A percentile compares a stretch with the other conserved stretches of the same genome.
Conservation (phyloP, 2,329 filamentous ascomycete species). For the Cercospora sojina region DNA sequence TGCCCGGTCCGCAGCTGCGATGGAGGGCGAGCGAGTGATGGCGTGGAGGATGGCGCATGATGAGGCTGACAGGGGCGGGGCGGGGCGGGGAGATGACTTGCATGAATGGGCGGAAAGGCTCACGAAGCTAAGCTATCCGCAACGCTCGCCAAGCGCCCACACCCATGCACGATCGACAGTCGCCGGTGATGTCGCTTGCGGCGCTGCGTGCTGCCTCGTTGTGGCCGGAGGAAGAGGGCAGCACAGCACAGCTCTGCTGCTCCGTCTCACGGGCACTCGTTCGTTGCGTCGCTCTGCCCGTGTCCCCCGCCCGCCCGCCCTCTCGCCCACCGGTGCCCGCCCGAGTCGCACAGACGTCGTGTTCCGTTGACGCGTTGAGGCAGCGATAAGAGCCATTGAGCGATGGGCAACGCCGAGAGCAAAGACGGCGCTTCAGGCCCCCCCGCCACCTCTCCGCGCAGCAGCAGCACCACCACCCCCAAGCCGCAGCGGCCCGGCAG, state of each 20-base stretch:
- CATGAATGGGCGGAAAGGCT: not conserved
- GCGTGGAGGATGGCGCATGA: not conserved
- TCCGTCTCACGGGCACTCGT: not conserved
- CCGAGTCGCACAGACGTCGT: constrained; percentile 3
- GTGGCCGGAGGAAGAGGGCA: not conserved
- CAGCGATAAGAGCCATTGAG: not conserved
- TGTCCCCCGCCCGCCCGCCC: not conserved
- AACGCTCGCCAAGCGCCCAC: not conserved
- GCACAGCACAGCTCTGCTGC: not conserved
- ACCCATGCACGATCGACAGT: not conserved
- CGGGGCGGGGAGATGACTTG: constrained; percentile 5
- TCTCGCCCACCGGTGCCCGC: not conserved
- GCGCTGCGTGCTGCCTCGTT: not conserved
- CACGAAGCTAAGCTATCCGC: too few species aligned
- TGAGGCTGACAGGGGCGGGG: not conserved
- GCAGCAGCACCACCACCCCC: not conserved
- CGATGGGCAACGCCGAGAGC: constrained; percentile 4
- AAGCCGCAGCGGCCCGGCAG: not conserved
- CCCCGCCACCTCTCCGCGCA: not conserved
- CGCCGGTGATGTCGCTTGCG: not conserved
- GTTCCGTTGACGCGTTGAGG: not conserved
- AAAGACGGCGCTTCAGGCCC: not conserved
- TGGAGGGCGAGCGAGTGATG: not conserved
- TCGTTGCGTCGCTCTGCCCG: not conserved
- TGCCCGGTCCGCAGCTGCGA: not conserved